Base-by-base conservation (phyloP, 2,329 filamentous ascomycete species). In the Monilinia fructicola region DNA sequence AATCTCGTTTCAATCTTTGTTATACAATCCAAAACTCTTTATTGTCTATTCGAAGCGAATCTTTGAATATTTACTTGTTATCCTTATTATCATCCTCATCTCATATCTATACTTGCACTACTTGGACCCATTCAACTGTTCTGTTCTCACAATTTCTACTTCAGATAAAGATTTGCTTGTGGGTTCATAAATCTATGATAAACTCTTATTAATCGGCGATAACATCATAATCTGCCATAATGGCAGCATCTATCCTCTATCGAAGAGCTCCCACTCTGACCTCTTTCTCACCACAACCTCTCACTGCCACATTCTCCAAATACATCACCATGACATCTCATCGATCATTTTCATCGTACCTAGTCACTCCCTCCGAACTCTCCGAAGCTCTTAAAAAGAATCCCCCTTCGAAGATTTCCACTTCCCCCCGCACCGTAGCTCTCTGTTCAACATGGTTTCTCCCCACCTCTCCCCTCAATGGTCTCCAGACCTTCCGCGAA, bases 401-500 rank as follows among this genome's bases (percentile, higher is more conserved):
- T 78, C 85, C 92, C 4, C 85, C 90, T 16, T 90, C 89, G 64
- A 87, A 89, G 69, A 90, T 94, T 73, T 92, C 91, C 68, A 90
- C 91, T 54, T 87, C 92, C 16, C 90, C 94, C 1, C 88, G 91
- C 71, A 89, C 96, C 54, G 88, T 99, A 64, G 91, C 95, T 3
- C 84, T 99, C 53, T 97, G 93, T 79, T 95, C 93, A 56, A 86
- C 92, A 31, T 99, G 95, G 95, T 99, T 97, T 76, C 86, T 99
- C 70, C 95, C 95, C 70, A 98, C 97, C 78, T 94, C 97, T 72
- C 86, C 86, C 64, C 89, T 93, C 69, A 91, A 86, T 58, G 95
- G 95, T 64, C 87, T 90, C 72, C 84, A 95, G 70, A 87, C 89
- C 54, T 99, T 94, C 82, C 86, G 88, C 71, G 85, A 92, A 76